Evolutionary conservation across 768 basidiomycete species (phyloP), one percentile per base, ranked within the genome.

Genomic region (Russula virescens): DNA sequence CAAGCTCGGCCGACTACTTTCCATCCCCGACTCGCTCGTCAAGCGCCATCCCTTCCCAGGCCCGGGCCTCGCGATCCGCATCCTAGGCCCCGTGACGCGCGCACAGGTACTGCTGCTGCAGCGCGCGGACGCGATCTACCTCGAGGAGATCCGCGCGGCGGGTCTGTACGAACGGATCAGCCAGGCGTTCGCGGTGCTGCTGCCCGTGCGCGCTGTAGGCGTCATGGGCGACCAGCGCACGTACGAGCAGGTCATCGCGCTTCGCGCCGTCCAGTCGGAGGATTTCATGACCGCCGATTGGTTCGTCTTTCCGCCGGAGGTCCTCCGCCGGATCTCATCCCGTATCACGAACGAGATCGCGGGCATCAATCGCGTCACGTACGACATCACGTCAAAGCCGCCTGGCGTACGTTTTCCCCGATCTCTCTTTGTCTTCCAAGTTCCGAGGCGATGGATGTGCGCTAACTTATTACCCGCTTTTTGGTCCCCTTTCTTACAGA

Each of bases 241-340:
- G 13, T 98, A 98, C 69, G 94, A 98, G 71, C 96, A 98, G 79
- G 95, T 99, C 53, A 92, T 98, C 61, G 91, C 93, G 1, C 79
- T 99, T 57, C 85, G 97, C 55, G 97, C 97, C 3, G 96, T 98
- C 10, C 88, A 91, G 72, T 87, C 94, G n/a, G 96, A 98, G 72
- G 97, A 99, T 74, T 99, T 99, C 72, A 99, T 99, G 97, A 99
- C 97, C 16, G 97, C 97, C 40, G 96, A 98, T 73, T 98, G 96
- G 96, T 98, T 91, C 77, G 86, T 91, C n/a, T 99, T 98, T 82
- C 95, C 96, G 28, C 78, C 93, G 18, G 87, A 89, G 47, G 85
- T 98, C 13, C 76, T 99, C 62, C 86, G 89, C 65, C 86, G 87
- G 68, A 93, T 99, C 70, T 98, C 95, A 23, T 94, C 92, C 51